These are phyloP conservation scores for Porogramme epimiltina DNA, from an alignment of 1,284 basidiomycete species.

Conservation along the genomic window DNA sequence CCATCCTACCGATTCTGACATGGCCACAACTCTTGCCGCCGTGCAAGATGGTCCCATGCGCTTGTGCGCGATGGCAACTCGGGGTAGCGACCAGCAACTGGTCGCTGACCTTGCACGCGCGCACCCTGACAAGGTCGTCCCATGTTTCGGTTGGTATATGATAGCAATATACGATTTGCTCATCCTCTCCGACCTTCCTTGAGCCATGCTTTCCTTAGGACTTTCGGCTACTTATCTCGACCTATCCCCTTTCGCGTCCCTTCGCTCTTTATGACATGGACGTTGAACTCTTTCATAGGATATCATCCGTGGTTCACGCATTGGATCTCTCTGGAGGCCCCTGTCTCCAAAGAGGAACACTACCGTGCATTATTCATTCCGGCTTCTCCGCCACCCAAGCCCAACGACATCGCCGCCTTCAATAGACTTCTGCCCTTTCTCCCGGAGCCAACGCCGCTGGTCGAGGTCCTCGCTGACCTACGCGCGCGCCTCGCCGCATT, in stretches of 20 bases:
- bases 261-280: constrained; percentile 1
- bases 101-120: constrained; percentile 60
- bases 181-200: neutral
- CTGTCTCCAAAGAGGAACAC: constrained; percentile 59
- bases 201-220: neutral
- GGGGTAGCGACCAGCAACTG: constrained; percentile 59
- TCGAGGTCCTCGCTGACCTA: constrained; percentile 53
- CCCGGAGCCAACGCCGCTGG: constrained; percentile 63
- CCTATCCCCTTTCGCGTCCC: too few species aligned
- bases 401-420: constrained; percentile 44
- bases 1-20: constrained; percentile 73
- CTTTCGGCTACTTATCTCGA: neutral
- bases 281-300: constrained; percentile 43
- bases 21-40: constrained; percentile 48
- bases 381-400: constrained; percentile 17
- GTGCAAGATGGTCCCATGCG: constrained; percentile 49
- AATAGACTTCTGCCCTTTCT: constrained; percentile 53
- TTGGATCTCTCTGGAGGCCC: constrained; percentile 51
- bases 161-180: too few species aligned
- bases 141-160: constrained; percentile 66
- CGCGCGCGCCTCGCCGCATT: constrained; percentile 56
- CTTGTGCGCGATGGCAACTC: constrained; percentile 77
- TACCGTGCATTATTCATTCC: constrained; percentile 62
- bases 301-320: constrained; percentile 87
- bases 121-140: constrained; percentile 68